These are phyloP conservation scores for Lagenidium giganteum DNA, from an alignment of 352 stramenopile species.

Conservation along the genomic window DNA sequence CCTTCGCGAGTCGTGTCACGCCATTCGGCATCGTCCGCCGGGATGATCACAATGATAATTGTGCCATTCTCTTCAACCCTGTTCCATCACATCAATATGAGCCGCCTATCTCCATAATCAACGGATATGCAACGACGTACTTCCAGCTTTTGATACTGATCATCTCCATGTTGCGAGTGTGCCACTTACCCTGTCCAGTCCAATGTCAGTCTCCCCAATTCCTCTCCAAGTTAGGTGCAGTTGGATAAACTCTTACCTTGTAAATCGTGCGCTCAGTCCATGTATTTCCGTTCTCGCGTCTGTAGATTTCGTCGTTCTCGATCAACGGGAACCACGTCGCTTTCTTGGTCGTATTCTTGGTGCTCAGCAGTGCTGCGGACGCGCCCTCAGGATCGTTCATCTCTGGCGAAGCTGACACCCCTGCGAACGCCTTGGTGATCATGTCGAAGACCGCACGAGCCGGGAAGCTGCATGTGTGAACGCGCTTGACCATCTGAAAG, in stretches of 20 bases:
- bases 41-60: conserved; percentile 65
- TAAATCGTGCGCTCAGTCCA: conserved; percentile 55
- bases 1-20: not conserved
- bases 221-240: no score
- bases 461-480: conserved; percentile 53
- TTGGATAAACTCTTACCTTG: conserved; percentile 39
- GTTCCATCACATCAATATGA: not conserved
- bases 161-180: conserved; percentile 34
- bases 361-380: not conserved
- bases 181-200: conserved; percentile 33
- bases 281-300: conserved; percentile 37
- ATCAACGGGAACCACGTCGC: conserved; percentile 31
- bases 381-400: not conserved
- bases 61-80: conserved; percentile 64
- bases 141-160: conserved; percentile 65
- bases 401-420: not conserved
- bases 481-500: conserved; percentile 65
- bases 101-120: not conserved
- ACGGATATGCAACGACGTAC: conserved; percentile 18
- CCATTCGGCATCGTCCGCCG: conserved; percentile 37
- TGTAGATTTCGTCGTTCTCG: conserved; percentile 40
- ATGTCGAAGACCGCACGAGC: conserved; percentile 70
- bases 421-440: conserved; percentile 30
- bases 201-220: no score
- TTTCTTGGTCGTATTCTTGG: not conserved